Base-by-base conservation (phyloP, 2,329 filamentous ascomycete genomes). In the Diaporthe citrichinensis region DNA sequence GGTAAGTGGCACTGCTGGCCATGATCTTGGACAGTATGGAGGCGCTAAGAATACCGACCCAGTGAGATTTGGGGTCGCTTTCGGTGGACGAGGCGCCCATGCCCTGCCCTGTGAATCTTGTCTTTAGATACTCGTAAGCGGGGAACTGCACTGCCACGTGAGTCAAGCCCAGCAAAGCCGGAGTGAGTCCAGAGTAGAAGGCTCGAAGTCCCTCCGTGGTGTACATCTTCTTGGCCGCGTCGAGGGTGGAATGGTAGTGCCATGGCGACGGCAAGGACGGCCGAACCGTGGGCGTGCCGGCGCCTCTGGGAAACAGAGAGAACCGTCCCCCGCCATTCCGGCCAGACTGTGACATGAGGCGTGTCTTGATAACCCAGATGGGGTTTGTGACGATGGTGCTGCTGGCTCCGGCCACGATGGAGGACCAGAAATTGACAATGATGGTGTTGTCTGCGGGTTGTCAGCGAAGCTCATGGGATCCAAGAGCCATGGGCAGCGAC, bases 281-380 rank as follows among this genome's bases (percentile, higher is more conserved):
- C 72, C 89, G 86, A 23, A 88, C 86, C 4, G 90, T 90, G 28
- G 90, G 89, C 3, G 89, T 90, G 80, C 86, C 90, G 73, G 85
- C 82, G 17, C 88, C 84, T 78, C 87, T 87, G 59, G 89, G 87
- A 76, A 87, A 86, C 76, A 82, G 77, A 36, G 85, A 86, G 78
- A 86, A 84, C 23, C 84, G 87, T 81, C 82, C 87, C 82, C 85
- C 87, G 83, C 82, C 84, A 82, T 84, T 87, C 77, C 80, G 78
- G 51, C 78, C 89, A 82, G 81, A 94, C 86, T 98, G 97, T 51
- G 97, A 98, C 97, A 98, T 98, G 80, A 99, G 90, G 79, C 97
- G 91, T 67, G 97, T 99, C 86, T 99, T 99, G 87, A 99, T 98
- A 51, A 99, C 97, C 97, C 97, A 99, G 77, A 99, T 99, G 0